phyloP scores from a whole-genome alignment of 176 grass and related monocot genomes.

The Dendrocalamus sinicus region DNA sequence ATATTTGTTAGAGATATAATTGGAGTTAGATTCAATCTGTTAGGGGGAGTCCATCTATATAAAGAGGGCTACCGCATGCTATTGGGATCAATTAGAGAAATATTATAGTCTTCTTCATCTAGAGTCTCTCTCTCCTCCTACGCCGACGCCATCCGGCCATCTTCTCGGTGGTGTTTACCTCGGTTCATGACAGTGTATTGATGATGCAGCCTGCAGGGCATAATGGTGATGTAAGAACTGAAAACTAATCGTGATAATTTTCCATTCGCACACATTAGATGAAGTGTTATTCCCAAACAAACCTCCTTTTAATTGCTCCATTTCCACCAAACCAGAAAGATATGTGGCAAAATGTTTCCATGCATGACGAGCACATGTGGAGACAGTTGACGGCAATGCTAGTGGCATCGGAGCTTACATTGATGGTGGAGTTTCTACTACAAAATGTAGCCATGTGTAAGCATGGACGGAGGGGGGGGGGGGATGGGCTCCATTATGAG shows the following conservation, averaged over 20 bases:
- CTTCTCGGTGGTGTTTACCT: too few relatives aligned
- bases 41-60: too few relatives aligned
- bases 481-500: not conserved
- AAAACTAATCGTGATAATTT: not conserved
- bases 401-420: not conserved
- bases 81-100: too few relatives aligned
- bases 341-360: constrained; percentile 1
- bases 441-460: not conserved
- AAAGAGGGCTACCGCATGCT: too few relatives aligned
- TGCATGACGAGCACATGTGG: not conserved
- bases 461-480: not conserved
- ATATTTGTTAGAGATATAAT: too few relatives aligned
- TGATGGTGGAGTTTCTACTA: not conserved
- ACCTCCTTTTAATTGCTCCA: not conserved
- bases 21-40: too few relatives aligned
- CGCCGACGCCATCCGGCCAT: too few relatives aligned
- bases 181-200: not conserved
- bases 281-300: not conserved
- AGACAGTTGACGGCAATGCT: not conserved
- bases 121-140: too few relatives aligned
- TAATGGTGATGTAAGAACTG: not conserved
- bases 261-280: not conserved
- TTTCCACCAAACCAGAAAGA: not conserved
- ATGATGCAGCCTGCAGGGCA: not conserved
- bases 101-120: too few relatives aligned